Evolutionary conservation across 495 filamentous ascomycete genomes (phyloP).

Genomic region (Aspergillus indologenus): DNA sequence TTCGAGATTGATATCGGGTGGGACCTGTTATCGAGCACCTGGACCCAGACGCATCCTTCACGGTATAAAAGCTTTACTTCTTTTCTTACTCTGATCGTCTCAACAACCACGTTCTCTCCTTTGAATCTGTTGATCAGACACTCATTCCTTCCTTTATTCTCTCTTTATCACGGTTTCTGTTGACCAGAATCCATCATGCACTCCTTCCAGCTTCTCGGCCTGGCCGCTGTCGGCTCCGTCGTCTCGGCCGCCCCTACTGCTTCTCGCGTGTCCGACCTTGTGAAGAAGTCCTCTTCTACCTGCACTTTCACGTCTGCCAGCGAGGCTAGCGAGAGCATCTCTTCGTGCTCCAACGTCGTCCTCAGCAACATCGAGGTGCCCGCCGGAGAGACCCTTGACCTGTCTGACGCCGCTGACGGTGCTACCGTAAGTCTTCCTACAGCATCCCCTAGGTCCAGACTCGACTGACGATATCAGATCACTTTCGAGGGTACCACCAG

Average conservation of each 20-base stretch:
- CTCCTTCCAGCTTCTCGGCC: slow-evolving; percentile 20
- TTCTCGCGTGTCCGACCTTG: slow-evolving; percentile 23
- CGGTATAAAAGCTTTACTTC: slow-evolving; percentile 10
- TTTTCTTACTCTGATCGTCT: background rate
- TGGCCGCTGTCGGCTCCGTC: slow-evolving; percentile 24
- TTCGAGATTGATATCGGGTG: slow-evolving; percentile 9
- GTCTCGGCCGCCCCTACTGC: slow-evolving; percentile 29
- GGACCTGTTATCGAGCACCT: background rate
- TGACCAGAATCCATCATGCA: slow-evolving; percentile 25
- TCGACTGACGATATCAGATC: slow-evolving; percentile 28
- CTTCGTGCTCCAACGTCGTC: slow-evolving; percentile 50
- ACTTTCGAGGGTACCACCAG: slow-evolving; percentile 51
- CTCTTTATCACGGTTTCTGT: slow-evolving; percentile 15
- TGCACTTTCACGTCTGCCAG: slow-evolving; percentile 51
- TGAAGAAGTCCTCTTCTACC: slow-evolving; percentile 31
- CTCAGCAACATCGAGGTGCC: slow-evolving; percentile 49
- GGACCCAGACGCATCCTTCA: background rate
- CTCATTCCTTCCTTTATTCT: slow-evolving; percentile 2
- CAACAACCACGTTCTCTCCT: background rate
- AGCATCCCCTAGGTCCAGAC: background rate
- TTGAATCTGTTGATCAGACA: slow-evolving; percentile 15
- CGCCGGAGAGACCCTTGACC: slow-evolving; percentile 50
- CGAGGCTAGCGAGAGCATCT: slow-evolving; percentile 41
- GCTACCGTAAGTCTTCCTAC: slow-evolving; percentile 31
- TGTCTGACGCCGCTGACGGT: slow-evolving; percentile 43